phyloP scores from a whole-genome alignment of 805 yeast species.

The Myxozyma lipomycoides region DNA sequence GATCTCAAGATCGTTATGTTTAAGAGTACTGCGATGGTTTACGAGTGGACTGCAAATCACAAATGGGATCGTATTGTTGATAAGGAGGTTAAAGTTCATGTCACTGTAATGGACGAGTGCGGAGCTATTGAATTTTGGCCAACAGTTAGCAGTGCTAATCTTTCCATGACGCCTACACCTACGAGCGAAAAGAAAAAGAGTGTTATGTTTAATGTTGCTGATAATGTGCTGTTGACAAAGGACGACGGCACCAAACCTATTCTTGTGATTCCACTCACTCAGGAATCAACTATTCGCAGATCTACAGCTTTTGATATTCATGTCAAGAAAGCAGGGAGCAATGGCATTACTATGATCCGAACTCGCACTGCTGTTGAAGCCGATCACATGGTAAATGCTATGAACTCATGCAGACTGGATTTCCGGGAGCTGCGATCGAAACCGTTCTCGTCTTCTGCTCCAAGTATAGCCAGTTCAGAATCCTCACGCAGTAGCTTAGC shows the following conservation, averaged over 20 bases:
- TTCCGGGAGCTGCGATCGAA: conserved; percentile 10
- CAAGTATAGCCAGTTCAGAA: conserved; percentile 20
- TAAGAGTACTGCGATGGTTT: conserved; percentile 27
- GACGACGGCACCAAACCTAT: conserved; percentile 11
- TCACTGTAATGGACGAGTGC: conserved; percentile 18
- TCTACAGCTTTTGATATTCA: conserved; percentile 31
- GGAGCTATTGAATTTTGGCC: conserved; percentile 30
- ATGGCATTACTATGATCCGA: conserved; percentile 28
- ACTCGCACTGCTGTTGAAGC: conserved; percentile 28
- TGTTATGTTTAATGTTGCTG: conserved; percentile 16
- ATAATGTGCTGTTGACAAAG: conserved; percentile 3
- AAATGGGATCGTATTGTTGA: conserved; percentile 26
- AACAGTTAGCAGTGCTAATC: neutral
- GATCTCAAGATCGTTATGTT: conserved; percentile 17
- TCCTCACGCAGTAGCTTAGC: conserved; percentile 11
- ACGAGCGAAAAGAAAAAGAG: conserved; percentile 3
- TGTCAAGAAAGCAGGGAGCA: conserved; percentile 16
- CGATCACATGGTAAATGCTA: conserved; percentile 28
- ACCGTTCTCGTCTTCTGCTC: conserved; percentile 10
- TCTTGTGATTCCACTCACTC: conserved; percentile 15
- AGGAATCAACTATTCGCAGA: conserved; percentile 18
- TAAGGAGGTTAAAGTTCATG: conserved; percentile 19
- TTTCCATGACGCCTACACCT: neutral
- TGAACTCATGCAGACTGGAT: conserved; percentile 20
- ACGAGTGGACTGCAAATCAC: conserved; percentile 22